These are phyloP conservation scores for Angomonas deanei DNA, from an alignment of 208 protist species.

Conservation along the genomic window DNA sequence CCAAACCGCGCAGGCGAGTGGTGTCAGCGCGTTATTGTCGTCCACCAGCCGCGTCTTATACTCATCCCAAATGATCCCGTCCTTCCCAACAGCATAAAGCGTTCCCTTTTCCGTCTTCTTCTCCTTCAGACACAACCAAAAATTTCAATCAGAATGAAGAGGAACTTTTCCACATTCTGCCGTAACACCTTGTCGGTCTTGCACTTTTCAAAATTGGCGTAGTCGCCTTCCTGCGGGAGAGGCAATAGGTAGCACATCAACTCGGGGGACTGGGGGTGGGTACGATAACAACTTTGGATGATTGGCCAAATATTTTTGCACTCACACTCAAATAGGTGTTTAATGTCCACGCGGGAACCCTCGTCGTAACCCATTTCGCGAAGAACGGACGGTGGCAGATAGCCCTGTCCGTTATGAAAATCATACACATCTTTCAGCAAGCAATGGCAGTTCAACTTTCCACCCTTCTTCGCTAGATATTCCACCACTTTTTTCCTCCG, in stretches of 20 bases:
- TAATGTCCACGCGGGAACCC: conserved; percentile 1
- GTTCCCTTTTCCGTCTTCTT: neutral
- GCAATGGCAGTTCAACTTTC: conserved; percentile 19
- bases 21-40: conserved; percentile 23
- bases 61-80: conserved; percentile 73
- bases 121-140: conserved; percentile 59
- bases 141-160: conserved; percentile 63
- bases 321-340: conserved; percentile 54
- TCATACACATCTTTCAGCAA: conserved; percentile 9
- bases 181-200: conserved; percentile 20
- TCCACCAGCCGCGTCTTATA: conserved; percentile 27
- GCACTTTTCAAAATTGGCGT: conserved; percentile 14
- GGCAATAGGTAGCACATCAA: neutral
- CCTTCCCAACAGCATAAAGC: conserved; percentile 15
- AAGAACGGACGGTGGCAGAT: conserved; percentile 16
- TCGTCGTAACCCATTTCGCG: conserved; percentile 10
- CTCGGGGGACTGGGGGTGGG: neutral
- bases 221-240: neutral
- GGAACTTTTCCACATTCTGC: conserved; percentile 40
- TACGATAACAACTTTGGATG: conserved; percentile 25
- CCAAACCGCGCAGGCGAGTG: conserved; percentile 29
- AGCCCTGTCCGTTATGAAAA: neutral
- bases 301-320: conserved; percentile 71
- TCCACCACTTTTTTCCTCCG: neutral
- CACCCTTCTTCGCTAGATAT: neutral